A percentile compares a stretch with the other conserved stretches of the same genome.
phyloP scores from a whole-genome alignment of 164 flowering plant species.

The Stephania japonica region DNA sequence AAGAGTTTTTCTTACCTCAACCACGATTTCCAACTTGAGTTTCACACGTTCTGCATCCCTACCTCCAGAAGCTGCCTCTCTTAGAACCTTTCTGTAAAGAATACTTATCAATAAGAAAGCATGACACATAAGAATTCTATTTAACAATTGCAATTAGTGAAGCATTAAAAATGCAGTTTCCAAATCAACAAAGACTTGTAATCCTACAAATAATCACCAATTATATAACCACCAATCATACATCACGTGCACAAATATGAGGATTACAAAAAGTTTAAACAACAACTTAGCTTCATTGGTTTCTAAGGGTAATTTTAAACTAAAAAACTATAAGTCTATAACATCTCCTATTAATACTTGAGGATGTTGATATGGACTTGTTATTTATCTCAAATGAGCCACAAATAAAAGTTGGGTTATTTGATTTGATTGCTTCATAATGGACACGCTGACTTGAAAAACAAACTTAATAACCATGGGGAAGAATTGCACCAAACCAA shows the following conservation, averaged over 20 bases:
- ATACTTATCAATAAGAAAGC: neutral
- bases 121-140: neutral
- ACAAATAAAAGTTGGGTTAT: neutral
- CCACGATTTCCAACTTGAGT: conserved; percentile 71
- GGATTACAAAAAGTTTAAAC: neutral
- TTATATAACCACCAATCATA: neutral
- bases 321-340: too few relatives aligned
- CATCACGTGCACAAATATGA: neutral
- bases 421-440: too few relatives aligned
- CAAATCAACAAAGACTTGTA: neutral
- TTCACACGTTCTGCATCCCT: conserved; percentile 82
- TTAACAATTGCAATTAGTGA: neutral
- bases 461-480: neutral
- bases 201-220: neutral
- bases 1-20: conserved; percentile 45
- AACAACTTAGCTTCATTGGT: neutral
- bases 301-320: neutral
- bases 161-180: neutral
- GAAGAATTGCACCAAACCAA: neutral
- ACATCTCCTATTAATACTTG: neutral
- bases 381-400: neutral
- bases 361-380: neutral
- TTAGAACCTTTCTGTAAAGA: conserved; percentile 59
- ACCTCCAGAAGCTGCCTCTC: conserved; percentile 62
- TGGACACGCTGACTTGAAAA: neutral